phyloP scores from a whole-genome alignment of 202 grass and related monocot species.

The Digitaria exilis region DNA sequence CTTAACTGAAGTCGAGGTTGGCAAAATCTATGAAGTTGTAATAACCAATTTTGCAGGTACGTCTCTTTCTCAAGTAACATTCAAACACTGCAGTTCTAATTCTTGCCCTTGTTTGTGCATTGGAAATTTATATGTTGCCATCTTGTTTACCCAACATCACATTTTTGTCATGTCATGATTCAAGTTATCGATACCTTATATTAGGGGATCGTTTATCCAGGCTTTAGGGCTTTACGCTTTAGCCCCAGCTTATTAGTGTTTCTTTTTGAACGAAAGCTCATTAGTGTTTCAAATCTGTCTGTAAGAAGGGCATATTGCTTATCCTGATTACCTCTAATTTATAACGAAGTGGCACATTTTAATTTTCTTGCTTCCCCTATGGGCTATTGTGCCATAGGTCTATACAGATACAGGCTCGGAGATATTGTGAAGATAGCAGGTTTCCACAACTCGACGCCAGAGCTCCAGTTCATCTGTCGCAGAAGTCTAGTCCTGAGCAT shows the following conservation, averaged over 20 bases:
- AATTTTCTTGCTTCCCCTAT: not conserved
- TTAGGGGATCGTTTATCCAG: not conserved
- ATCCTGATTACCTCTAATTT: not conserved
- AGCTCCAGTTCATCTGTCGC: constrained; percentile 72
- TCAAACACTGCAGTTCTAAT: not conserved
- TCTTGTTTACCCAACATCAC: not conserved
- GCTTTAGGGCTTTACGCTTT: too few species aligned
- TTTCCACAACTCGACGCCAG: constrained; percentile 80
- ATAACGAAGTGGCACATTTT: not conserved
- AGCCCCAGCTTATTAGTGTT: not conserved
- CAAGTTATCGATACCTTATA: not conserved
- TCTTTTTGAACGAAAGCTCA: too few species aligned
- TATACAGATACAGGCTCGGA: constrained; percentile 82
- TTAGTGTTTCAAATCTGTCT: not conserved
- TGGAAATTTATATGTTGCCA: not conserved
- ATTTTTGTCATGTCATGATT: not conserved
- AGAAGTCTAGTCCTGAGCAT: constrained; percentile 82
- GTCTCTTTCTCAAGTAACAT: not conserved
- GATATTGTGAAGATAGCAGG: constrained; percentile 69
- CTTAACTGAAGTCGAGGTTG: constrained; percentile 76
- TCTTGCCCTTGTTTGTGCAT: not conserved
- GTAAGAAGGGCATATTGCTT: not conserved
- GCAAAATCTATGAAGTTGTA: constrained; percentile 79
- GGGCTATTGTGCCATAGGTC: constrained; percentile 40
- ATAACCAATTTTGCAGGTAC: constrained; percentile 85